A percentile compares a stretch with the other conserved stretches of the same genome.
Conservation (phyloP, 345 rosid genomes). For the Gynandropsis gynandra region DNA sequence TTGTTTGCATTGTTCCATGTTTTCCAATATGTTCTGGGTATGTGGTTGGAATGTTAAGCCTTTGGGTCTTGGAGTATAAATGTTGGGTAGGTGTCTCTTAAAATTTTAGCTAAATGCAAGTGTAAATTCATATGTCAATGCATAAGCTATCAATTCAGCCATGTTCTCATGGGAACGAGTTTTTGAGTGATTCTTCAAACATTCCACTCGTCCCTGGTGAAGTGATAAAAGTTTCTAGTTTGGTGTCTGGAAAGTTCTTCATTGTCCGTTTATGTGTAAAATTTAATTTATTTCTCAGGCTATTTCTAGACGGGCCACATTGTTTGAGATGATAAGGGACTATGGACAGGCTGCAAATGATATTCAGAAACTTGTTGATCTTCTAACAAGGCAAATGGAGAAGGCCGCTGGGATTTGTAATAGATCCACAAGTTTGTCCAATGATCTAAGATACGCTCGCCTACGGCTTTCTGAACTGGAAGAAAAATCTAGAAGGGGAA, state of each 20-base stretch:
- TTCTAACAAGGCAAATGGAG: conserved; percentile 53
- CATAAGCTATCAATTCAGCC: no score
- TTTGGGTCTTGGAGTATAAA: conserved; percentile 1
- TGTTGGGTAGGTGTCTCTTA: neutral
- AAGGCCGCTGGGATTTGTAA: conserved; percentile 43
- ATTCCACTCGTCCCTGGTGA: no score
- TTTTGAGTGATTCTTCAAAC: no score
- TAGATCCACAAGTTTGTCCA: conserved; percentile 39
- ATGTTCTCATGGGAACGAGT: no score
- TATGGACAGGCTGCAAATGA: conserved; percentile 79
- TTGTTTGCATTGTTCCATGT: neutral
- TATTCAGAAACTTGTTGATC: conserved; percentile 53
- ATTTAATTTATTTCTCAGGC: conserved; percentile 41
- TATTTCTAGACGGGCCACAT: conserved; percentile 76
- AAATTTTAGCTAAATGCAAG: no score
- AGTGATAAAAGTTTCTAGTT: no score
- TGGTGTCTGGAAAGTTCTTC: no score
- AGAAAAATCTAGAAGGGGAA: conserved; percentile 71
- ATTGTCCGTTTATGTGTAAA: neutral
- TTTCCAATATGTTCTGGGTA: neutral
- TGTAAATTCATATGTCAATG: no score
- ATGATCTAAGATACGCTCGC: conserved; percentile 63
- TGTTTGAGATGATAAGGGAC: conserved; percentile 85
- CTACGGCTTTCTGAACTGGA: conserved; percentile 51
- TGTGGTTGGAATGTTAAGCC: conserved; percentile 14